Base-by-base conservation (phyloP, 176 grass and related monocot species). In the Rhynchospora breviuscula region DNA sequence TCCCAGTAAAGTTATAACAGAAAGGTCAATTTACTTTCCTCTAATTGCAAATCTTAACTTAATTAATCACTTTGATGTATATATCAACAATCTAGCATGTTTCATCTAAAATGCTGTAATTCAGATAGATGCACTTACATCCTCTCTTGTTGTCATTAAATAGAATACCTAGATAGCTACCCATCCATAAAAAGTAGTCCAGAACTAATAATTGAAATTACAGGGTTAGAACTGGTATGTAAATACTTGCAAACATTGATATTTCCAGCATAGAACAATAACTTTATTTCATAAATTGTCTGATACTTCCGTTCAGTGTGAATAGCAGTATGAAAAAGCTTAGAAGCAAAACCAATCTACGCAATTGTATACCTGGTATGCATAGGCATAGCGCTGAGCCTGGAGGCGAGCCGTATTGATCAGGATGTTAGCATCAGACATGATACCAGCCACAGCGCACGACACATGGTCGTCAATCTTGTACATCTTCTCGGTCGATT, bases 401-500 rank as follows among this genome's bases (percentile, higher is more conserved):
- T 97, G 94, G 84, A 93, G 90, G 87, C 94, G 94, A 15, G 94
- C 89, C 35, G 94, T 97, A 87, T 97, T 97, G 89, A 93, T 86
- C 70, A 97, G 89, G 81, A 97, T 97, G 86, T 97, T 97, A 80
- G 94, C 94, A 84, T 97, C 94, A 52, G 94, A 97, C 94, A 97
- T 97, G 86, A 97, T 97, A 57, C 94, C 94, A 47, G 94, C 94
- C 7, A 97, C 94, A 44, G 89, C 94, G 64, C 94, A 97, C 31
- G 91, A 91, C n/a, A 97, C 78, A 87, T 97, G 94, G 89, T 90
- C 90, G 80, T 97, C 94, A 23, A 97, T 90, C 91, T 93, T 97
- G 89, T 97, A 97, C 94, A 97, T 97, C 89, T 97, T 97, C 89
- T 97, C 94, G 4, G 94, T 87, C 60, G 94, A 97, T 84, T 92